Percentiles rank a stretch among this genome's conserved stretches.
Evolutionary conservation across 192 early-diverging fungal genomes (phyloP).

Genomic region (Umbelopsis sp.): DNA sequence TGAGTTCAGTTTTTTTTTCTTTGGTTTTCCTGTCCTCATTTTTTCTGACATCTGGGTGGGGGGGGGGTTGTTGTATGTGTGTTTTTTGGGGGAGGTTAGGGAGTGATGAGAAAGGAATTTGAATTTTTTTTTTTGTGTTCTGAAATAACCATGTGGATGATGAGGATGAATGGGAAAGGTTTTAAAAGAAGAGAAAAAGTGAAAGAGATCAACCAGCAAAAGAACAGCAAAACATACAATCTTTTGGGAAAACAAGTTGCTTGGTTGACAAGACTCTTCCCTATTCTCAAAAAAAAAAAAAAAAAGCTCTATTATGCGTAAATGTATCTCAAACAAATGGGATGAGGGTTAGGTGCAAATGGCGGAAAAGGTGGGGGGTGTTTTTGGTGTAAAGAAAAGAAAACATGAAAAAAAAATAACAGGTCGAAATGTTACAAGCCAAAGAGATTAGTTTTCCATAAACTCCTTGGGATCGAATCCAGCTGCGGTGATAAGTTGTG

Average conservation of each 20-base stretch:
- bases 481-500: slow-evolving; percentile 24
- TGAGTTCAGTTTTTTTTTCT: background rate
- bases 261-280: background rate
- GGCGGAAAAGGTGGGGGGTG: background rate
- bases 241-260: too few species aligned
- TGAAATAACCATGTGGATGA: background rate
- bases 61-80: too few species aligned
- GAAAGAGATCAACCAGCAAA: background rate
- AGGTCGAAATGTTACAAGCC: slow-evolving; percentile 4
- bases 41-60: too few species aligned
- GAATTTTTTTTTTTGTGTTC: background rate
- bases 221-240: background rate
- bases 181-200: background rate
- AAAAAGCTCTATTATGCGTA: slow-evolving; percentile 3
- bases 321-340: slow-evolving; percentile 14
- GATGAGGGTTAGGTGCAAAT: background rate
- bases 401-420: background rate
- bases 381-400: background rate
- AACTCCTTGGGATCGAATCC: slow-evolving; percentile 27
- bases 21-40: background rate
- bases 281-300: background rate
- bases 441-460: slow-evolving; percentile 16
- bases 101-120: too few species aligned
- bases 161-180: background rate
- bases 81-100: too few species aligned